These are phyloP conservation scores for Cladorrhinum sp. DNA, from an alignment of 2,329 filamentous ascomycete species.

Conservation along the genomic window DNA sequence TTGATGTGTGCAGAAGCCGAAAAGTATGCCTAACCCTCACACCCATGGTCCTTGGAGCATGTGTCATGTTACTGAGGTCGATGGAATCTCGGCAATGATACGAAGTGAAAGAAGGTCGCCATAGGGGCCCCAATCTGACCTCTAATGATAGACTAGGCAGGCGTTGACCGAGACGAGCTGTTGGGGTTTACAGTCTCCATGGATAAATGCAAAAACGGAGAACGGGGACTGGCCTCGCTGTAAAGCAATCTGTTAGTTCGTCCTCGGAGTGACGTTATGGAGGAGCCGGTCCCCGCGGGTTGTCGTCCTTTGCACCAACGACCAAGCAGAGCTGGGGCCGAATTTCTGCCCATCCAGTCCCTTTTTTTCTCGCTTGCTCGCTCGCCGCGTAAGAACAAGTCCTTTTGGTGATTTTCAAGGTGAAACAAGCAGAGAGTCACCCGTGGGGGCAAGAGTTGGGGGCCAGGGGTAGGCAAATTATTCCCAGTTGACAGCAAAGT, in stretches of 20 bases:
- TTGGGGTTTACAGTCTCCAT: constrained; percentile 7
- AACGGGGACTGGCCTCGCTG: background rate
- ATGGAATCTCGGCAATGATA: background rate
- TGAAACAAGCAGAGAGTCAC: constrained; percentile 4
- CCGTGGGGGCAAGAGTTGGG: constrained; percentile 8
- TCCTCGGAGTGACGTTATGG: background rate
- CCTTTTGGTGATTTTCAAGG: background rate
- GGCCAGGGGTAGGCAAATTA: constrained; percentile 3
- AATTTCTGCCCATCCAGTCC: background rate
- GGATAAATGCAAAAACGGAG: background rate
- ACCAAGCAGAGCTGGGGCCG: background rate
- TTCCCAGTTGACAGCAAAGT: constrained; percentile 1
- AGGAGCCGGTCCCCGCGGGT: background rate
- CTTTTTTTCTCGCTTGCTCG: background rate
- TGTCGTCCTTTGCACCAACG: background rate
- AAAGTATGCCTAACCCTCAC: background rate
- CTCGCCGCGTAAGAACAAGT: background rate
- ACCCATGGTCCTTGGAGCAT: background rate
- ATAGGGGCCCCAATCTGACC: background rate
- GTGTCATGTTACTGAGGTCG: background rate
- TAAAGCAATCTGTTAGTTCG: background rate
- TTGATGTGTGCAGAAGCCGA: background rate
- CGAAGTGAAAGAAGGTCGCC: background rate
- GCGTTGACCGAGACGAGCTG: background rate
- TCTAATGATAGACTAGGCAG: background rate